Conservation (phyloP, 2,329 filamentous ascomycete genomes). For the Trichoderma endophyticum region DNA sequence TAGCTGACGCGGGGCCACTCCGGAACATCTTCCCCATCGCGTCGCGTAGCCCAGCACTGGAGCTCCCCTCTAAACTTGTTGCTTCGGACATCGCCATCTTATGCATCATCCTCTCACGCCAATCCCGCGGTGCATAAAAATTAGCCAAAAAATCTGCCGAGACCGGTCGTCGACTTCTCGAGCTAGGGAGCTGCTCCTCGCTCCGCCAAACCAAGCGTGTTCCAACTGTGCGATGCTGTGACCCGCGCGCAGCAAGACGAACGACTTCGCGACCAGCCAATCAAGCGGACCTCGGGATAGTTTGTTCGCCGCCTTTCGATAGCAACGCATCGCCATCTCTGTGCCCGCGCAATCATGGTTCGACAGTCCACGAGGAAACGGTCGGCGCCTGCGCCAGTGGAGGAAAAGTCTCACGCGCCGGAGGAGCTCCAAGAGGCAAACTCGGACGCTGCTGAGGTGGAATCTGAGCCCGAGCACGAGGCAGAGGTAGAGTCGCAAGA, state of each 20-base stretch:
- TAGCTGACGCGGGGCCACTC: conserved; percentile 15
- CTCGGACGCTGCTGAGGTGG: conserved; percentile 3
- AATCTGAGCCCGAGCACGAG: conserved; percentile 21
- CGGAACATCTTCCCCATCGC: conserved; percentile 12
- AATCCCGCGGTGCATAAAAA: neutral
- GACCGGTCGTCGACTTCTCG: neutral
- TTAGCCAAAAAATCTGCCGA: conserved; percentile 2
- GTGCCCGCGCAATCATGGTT: conserved; percentile 33
- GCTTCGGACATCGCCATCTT: conserved; percentile 1
- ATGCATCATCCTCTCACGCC: conserved; percentile 15
- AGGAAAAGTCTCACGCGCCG: conserved; percentile 5
- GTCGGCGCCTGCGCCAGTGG: conserved; percentile 10
- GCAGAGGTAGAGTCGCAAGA: conserved; percentile 26
- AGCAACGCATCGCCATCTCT: conserved; percentile 9
- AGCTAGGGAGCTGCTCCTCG: neutral
- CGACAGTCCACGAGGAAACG: conserved; percentile 34
- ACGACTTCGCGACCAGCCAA: conserved; percentile 22
- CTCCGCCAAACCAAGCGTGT: conserved; percentile 3
- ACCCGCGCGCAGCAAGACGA: conserved; percentile 23
- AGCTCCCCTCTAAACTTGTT: conserved; percentile 17
- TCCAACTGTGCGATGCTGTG: conserved; percentile 25
- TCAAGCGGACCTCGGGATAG: conserved; percentile 17
- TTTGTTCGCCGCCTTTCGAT: conserved; percentile 11
- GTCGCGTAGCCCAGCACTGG: conserved; percentile 15
- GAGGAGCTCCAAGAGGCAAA: conserved; percentile 1